These are phyloP conservation scores for Anethum foeniculum DNA, from an alignment of 140 eudicot species.

Conservation along the genomic window DNA sequence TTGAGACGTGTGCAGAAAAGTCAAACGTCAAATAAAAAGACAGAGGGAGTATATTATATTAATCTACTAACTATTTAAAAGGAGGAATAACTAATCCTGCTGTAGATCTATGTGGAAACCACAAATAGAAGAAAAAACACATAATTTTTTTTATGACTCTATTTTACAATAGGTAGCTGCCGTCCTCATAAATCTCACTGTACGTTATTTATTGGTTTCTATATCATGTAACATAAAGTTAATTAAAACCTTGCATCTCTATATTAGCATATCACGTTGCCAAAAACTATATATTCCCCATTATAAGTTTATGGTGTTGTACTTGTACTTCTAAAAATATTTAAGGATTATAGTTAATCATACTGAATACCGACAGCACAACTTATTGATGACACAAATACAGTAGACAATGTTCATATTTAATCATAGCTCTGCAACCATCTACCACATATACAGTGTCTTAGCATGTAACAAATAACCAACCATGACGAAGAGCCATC, in stretches of 20 bases:
- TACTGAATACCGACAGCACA: background rate
- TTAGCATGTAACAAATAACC: conserved; percentile 16
- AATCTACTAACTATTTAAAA: background rate
- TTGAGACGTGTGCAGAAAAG: no score
- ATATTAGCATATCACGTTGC: background rate
- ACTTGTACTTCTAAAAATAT: background rate
- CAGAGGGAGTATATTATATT: no score
- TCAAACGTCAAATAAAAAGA: no score
- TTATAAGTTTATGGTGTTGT: background rate
- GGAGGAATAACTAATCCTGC: background rate
- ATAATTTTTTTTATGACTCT: background rate
- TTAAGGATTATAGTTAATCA: background rate
- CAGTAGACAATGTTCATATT: background rate
- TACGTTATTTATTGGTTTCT: background rate
- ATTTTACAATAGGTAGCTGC: background rate
- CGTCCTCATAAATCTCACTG: background rate
- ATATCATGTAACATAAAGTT: background rate
- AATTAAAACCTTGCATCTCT: background rate
- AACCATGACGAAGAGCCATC: conserved; percentile 58
- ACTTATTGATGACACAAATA: background rate
- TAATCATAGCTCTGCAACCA: background rate
- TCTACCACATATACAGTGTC: background rate
- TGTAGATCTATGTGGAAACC: background rate
- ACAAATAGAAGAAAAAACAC: background rate
- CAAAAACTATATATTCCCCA: background rate